These are phyloP conservation scores for Lichtheimia corymbifera DNA, from an alignment of 371 early-diverging fungal species.

Conservation along the genomic window DNA sequence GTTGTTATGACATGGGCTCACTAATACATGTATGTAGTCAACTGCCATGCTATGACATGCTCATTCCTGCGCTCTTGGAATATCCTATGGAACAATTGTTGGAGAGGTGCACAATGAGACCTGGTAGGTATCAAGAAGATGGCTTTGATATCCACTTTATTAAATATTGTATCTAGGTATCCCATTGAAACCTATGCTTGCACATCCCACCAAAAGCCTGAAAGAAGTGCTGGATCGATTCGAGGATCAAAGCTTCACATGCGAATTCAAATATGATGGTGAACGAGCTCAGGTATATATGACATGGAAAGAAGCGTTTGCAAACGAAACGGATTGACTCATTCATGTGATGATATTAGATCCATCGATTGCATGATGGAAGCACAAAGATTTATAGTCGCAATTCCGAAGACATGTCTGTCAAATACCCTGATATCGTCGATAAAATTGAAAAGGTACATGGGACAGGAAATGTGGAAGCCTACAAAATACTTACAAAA, in stretches of 20 bases:
- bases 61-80: slow-evolving; percentile 84
- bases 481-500: neutral
- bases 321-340: too few relatives aligned
- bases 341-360: slow-evolving; percentile 35
- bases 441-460: slow-evolving; percentile 64
- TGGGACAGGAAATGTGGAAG: neutral
- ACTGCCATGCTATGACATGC: slow-evolving; percentile 88
- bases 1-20: neutral
- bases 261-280: slow-evolving; percentile 99
- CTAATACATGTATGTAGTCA: slow-evolving; percentile 51
- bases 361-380: slow-evolving; percentile 83
- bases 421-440: slow-evolving; percentile 95
- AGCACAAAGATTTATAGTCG: slow-evolving; percentile 88
- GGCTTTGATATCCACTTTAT: neutral
- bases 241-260: slow-evolving; percentile 89
- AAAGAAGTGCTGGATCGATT: slow-evolving; percentile 95
- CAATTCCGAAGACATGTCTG: slow-evolving; percentile 96
- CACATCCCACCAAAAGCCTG: slow-evolving; percentile 97
- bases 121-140: slow-evolving; percentile 55
- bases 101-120: slow-evolving; percentile 83
- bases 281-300: slow-evolving; percentile 94
- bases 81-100: slow-evolving; percentile 69
- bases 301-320: neutral
- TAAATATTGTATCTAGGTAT: slow-evolving; percentile 45
- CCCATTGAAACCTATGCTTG: slow-evolving; percentile 99